Evolutionary conservation across 805 yeast genomes (phyloP).

Genomic region (Brettanomyces bruxellensis): DNA sequence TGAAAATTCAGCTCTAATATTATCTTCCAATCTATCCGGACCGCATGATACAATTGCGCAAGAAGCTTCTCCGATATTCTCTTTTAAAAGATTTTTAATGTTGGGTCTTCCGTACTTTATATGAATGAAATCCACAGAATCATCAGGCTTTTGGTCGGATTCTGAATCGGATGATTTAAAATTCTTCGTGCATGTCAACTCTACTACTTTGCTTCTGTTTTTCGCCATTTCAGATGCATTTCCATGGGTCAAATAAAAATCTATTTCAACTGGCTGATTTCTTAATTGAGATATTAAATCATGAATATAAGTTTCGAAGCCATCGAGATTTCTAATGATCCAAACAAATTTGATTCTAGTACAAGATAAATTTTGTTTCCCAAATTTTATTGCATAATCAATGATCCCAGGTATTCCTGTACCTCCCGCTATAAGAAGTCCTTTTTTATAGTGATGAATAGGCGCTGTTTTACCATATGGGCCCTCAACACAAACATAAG

Average conservation of each 20-base stretch:
- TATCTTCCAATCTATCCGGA: slow-evolving; percentile 40
- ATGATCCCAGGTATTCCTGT: slow-evolving; percentile 55
- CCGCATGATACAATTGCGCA: slow-evolving; percentile 38
- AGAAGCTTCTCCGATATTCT: slow-evolving; percentile 15
- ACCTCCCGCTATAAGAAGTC: slow-evolving; percentile 60
- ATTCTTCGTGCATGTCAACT: no score
- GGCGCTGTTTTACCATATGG: slow-evolving; percentile 56
- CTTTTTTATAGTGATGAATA: slow-evolving; percentile 37
- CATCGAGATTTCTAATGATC: slow-evolving; percentile 43
- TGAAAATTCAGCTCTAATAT: slow-evolving; percentile 39
- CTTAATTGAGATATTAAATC: slow-evolving; percentile 25
- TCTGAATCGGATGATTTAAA: no score
- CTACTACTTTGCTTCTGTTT: no score
- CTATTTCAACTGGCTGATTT: slow-evolving; percentile 19
- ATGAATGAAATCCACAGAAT: background rate
- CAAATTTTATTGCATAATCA: slow-evolving; percentile 24
- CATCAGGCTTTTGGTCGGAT: no score
- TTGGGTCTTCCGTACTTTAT: slow-evolving; percentile 3
- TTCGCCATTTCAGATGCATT: no score
- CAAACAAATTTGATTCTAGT: slow-evolving; percentile 41
- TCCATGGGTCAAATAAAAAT: slow-evolving; percentile 27
- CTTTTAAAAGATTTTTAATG: background rate
- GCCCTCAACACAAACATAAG: slow-evolving; percentile 46
- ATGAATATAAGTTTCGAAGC: slow-evolving; percentile 36
- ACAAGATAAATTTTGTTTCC: slow-evolving; percentile 7